phyloP scores from a whole-genome alignment of 2,329 filamentous ascomycete genomes.

The Teratosphaeriaceae sp. region DNA sequence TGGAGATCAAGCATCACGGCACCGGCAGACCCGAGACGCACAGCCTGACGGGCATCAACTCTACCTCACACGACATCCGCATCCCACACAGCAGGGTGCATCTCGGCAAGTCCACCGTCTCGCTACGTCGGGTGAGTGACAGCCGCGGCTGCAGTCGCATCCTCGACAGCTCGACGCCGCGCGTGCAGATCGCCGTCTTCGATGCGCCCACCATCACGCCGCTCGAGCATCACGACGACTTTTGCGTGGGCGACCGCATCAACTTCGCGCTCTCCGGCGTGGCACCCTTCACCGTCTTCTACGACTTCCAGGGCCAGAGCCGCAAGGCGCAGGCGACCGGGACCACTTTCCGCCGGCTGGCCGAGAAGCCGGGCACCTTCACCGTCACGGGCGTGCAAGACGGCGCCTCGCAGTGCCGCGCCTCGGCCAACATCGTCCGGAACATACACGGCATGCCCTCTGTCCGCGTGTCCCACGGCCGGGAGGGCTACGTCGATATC shows the following conservation, averaged over 20 bases:
- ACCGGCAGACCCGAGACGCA: constrained; percentile 73
- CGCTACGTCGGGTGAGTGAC: constrained; percentile 85
- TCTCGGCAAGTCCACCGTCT: constrained; percentile 81
- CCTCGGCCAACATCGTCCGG: constrained; percentile 70
- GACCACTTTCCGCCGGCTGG: constrained; percentile 86
- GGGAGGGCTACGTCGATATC: constrained; percentile 77
- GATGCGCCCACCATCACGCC: constrained; percentile 88
- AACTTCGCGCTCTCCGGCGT: constrained; percentile 87
- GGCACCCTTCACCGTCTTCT: constrained; percentile 87
- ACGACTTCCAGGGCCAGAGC: constrained; percentile 73
- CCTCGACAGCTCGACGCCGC: constrained; percentile 57
- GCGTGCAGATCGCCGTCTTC: constrained; percentile 85
- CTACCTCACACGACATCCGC: constrained; percentile 67
- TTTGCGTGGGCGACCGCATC: constrained; percentile 92
- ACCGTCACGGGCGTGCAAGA: constrained; percentile 82
- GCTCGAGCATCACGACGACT: constrained; percentile 76
- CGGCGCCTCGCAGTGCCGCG: constrained; percentile 80
- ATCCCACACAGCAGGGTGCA: constrained; percentile 81
- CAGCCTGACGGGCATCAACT: constrained; percentile 70
- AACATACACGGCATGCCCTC: constrained; percentile 87
- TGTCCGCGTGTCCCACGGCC: constrained; percentile 81
- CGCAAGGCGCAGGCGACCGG: constrained; percentile 73
- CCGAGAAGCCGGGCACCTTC: constrained; percentile 84
- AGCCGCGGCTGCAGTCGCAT: constrained; percentile 77
- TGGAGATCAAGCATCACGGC: constrained; percentile 88